These are phyloP conservation scores for Irpex rosettiformis DNA, from an alignment of 1,284 basidiomycete species.

Conservation along the genomic window DNA sequence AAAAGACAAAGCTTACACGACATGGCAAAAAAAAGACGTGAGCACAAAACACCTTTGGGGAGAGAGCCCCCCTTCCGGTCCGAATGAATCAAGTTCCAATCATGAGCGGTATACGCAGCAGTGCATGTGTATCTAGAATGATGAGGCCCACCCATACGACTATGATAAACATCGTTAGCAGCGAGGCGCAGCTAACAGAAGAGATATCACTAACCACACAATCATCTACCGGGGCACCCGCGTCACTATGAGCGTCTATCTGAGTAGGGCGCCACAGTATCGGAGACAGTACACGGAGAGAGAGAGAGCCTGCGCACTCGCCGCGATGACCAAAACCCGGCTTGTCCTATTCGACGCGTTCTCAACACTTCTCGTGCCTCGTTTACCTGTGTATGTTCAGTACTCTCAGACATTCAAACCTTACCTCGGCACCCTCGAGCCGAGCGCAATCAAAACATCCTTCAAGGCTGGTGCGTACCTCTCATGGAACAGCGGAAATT, in stretches of 20 bases:
- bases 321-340: conserved; percentile 42
- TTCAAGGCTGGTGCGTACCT: conserved; percentile 60
- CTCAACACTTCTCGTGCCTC: conserved; percentile 63
- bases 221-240: neutral
- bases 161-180: too few relatives aligned
- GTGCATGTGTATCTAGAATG: too few relatives aligned
- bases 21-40: too few relatives aligned
- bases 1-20: too few relatives aligned
- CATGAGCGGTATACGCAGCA: too few relatives aligned
- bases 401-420: conserved; percentile 65
- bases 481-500: too few relatives aligned
- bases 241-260: neutral
- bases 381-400: conserved; percentile 62
- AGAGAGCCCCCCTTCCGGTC: too few relatives aligned
- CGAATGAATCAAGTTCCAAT: too few relatives aligned
- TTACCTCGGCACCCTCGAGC: conserved; percentile 55
- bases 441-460: conserved; percentile 46
- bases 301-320: neutral
- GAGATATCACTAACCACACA: too few relatives aligned
- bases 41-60: too few relatives aligned
- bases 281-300: neutral
- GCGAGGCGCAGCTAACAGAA: too few relatives aligned
- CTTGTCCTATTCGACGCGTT: conserved; percentile 72
- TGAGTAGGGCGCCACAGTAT: neutral
- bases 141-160: too few relatives aligned